Conservation (phyloP, 176 grass and related monocot genomes). For the Musa schizocarpa region DNA sequence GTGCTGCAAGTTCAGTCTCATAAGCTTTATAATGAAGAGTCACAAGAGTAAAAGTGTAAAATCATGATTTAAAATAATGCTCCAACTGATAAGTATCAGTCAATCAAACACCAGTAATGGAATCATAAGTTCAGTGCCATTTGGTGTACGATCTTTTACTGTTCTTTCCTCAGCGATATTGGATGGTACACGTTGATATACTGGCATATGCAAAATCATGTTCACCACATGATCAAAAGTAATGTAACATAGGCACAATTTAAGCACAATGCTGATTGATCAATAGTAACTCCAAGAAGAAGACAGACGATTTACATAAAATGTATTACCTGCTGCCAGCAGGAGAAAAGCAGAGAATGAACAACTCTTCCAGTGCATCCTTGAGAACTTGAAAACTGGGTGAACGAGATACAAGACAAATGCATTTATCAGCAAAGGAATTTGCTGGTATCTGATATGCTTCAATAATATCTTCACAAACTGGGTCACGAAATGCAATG, state of each 20-base stretch:
- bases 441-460: constrained; percentile 75
- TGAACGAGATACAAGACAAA: constrained; percentile 93
- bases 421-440: constrained; percentile 97
- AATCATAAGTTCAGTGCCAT: no score
- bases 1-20: no score
- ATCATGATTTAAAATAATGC: no score
- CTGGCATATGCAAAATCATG: not conserved
- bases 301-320: not conserved
- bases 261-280: not conserved
- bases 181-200: no score
- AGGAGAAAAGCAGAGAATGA: constrained; percentile 89
- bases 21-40: no score
- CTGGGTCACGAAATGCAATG: constrained; percentile 85
- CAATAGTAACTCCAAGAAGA: not conserved
- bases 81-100: no score
- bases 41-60: no score
- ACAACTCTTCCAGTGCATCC: constrained; percentile 87
- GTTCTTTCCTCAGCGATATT: no score
- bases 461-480: constrained; percentile 88
- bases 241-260: no score
- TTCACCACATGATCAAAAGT: not conserved
- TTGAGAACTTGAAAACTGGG: constrained; percentile 87
- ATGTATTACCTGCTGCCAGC: constrained; percentile 78
- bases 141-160: no score
- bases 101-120: no score